Percentiles rank a stretch among this genome's conserved stretches.
phyloP scores from a whole-genome alignment of 2,329 filamentous ascomycete species.

The Trichoderma koningiopsis region DNA sequence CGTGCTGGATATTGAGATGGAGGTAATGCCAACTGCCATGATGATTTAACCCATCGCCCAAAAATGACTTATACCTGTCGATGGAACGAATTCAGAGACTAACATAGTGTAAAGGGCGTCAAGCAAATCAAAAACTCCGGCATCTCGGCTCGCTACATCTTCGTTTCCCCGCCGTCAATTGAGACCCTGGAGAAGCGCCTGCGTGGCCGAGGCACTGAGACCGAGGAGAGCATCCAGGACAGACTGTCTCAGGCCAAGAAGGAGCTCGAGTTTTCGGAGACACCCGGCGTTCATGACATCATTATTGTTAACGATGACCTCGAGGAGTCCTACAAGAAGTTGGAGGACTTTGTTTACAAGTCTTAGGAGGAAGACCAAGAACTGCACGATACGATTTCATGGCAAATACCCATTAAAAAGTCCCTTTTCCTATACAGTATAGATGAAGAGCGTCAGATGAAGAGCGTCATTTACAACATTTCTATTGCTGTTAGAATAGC shows the following conservation, averaged over 20 bases:
- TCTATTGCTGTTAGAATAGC: neutral
- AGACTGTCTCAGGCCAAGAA: conserved; percentile 70
- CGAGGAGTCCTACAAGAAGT: conserved; percentile 54
- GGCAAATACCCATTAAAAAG: conserved; percentile 12
- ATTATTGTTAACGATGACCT: conserved; percentile 49
- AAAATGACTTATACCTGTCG: neutral
- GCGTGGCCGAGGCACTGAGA: conserved; percentile 76
- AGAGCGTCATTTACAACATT: neutral
- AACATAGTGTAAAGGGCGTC: conserved; percentile 58
- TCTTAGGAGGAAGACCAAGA: conserved; percentile 11
- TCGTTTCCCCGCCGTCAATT: conserved; percentile 77
- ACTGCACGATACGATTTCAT: neutral
- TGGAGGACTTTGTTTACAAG: conserved; percentile 54
- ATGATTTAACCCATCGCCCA: neutral
- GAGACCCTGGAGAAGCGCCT: conserved; percentile 74
- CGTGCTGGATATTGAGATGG: conserved; percentile 95
- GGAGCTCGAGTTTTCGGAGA: conserved; percentile 73
- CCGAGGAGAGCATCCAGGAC: conserved; percentile 69
- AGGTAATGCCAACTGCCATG: conserved; percentile 54
- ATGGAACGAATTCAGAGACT: neutral
- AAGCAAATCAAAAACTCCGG: conserved; percentile 84
- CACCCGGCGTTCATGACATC: conserved; percentile 55
- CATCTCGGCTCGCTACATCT: conserved; percentile 78
- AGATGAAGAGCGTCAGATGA: neutral
- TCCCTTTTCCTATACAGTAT: neutral